Conservation (phyloP, 805 yeast genomes). For the Saturnispora saitoi region DNA sequence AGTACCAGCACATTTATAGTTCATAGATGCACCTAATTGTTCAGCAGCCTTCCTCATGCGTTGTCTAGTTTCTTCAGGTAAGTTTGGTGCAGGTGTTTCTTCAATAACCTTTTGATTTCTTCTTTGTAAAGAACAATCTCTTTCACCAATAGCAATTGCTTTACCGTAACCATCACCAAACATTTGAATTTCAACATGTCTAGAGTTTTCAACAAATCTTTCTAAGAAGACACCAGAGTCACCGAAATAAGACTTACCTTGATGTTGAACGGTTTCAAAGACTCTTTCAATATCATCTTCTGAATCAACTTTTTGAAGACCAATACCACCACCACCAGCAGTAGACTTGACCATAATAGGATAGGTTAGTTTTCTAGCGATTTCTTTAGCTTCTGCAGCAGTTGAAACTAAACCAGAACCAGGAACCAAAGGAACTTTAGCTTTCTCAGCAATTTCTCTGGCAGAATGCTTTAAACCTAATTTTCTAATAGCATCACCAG, state of each 20-base stretch:
- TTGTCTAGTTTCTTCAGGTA: conserved; percentile 70
- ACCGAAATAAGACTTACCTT: conserved; percentile 87
- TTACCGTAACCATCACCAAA: conserved; percentile 92
- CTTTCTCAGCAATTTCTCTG: conserved; percentile 80
- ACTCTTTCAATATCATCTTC: conserved; percentile 75
- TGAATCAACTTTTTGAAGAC: conserved; percentile 85
- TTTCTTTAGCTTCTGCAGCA: conserved; percentile 63
- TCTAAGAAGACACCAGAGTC: conserved; percentile 94
- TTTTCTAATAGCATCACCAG: conserved; percentile 85
- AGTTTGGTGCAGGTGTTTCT: conserved; percentile 95
- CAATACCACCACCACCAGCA: conserved; percentile 99
- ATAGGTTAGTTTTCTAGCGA: conserved; percentile 69
- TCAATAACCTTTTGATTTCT: conserved; percentile 95
- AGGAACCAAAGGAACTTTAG: conserved; percentile 96
- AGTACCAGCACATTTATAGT: conserved; percentile 95
- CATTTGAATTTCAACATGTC: conserved; percentile 95
- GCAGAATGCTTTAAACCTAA: conserved; percentile 96
- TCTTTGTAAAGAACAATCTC: conserved; percentile 96
- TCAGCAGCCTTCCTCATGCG: conserved; percentile 80
- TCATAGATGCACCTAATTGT: conserved; percentile 69
- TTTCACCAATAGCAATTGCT: conserved; percentile 91
- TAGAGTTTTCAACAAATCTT: conserved; percentile 86
- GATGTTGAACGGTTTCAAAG: conserved; percentile 86
- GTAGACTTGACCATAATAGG: conserved; percentile 97
- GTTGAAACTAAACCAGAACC: conserved; percentile 78